phyloP scores from a whole-genome alignment of 805 yeast genomes.

The Saccharomycopsis babjevae region DNA sequence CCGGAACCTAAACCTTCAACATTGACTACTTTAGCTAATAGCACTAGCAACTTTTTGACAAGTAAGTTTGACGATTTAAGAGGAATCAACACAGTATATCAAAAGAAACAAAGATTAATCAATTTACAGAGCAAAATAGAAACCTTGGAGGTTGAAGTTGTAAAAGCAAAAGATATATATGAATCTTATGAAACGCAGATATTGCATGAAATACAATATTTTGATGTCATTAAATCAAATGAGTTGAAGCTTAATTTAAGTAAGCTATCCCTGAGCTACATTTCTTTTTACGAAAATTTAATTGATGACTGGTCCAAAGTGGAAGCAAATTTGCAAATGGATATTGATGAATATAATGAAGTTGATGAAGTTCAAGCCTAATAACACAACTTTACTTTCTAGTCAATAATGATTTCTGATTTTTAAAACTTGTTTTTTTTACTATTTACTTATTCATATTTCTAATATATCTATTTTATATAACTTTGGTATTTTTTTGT shows the following conservation, averaged over 20 bases:
- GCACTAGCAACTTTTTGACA: conserved; percentile 36
- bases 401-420: not conserved
- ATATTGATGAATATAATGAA: conserved; percentile 7
- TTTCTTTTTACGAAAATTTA: conserved; percentile 58
- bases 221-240: conserved; percentile 69
- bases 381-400: not conserved
- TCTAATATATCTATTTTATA: no score
- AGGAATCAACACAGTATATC: conserved; percentile 39
- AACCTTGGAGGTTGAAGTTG: conserved; percentile 40
- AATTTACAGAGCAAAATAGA: conserved; percentile 41
- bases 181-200: conserved; percentile 49
- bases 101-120: conserved; percentile 40
- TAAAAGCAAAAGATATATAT: conserved; percentile 38
- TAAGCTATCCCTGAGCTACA: conserved; percentile 66
- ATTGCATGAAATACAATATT: conserved; percentile 46
- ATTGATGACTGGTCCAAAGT: conserved; percentile 62
- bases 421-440: not conserved
- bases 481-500: no score
- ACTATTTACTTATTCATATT: no score
- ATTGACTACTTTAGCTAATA: conserved; percentile 13
- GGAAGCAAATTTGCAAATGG: conserved; percentile 28
- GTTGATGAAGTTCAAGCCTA: not conserved
- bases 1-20: conserved; percentile 19
- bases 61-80: conserved; percentile 51
- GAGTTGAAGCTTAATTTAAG: conserved; percentile 67